Conservation (phyloP, 1,284 basidiomycete genomes). For the Leccinum subatratum region DNA sequence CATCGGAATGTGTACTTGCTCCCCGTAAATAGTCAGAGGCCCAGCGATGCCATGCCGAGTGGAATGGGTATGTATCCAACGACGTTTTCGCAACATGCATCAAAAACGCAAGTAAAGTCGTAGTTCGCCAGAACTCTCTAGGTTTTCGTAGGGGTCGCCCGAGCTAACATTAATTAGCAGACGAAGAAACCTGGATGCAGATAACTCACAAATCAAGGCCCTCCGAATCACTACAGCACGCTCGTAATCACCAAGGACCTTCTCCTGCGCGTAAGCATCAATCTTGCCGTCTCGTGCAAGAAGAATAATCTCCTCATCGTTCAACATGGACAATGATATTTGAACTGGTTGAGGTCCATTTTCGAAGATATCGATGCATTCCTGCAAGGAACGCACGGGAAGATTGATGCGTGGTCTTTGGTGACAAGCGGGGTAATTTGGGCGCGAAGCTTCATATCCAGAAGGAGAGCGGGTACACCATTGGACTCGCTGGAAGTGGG, state of each 20-base stretch:
- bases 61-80: conserved; percentile 96
- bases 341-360: conserved; percentile 70
- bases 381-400: conserved; percentile 59
- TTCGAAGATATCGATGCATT: conserved; percentile 81
- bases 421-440: conserved; percentile 23
- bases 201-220: conserved; percentile 79
- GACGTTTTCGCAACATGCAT: conserved; percentile 99
- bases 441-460: conserved; percentile 45
- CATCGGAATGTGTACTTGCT: conserved; percentile 91
- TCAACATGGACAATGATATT: conserved; percentile 57
- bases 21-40: conserved; percentile 88
- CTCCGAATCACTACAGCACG: conserved; percentile 86
- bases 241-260: conserved; percentile 81
- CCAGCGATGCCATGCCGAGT: conserved; percentile 83
- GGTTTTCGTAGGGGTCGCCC: conserved; percentile 80
- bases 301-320: conserved; percentile 90
- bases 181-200: not conserved
- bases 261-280: conserved; percentile 90
- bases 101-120: conserved; percentile 92
- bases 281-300: conserved; percentile 92
- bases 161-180: conserved; percentile 49
- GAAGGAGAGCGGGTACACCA: conserved; percentile 40
- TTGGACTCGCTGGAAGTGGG: conserved; percentile 18
- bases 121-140: conserved; percentile 78
- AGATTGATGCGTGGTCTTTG: conserved; percentile 24